Evolutionary conservation across 1,284 basidiomycete species (phyloP), one percentile per base, ranked within the genome.

Genomic region (Porogramme epimiltina): DNA sequence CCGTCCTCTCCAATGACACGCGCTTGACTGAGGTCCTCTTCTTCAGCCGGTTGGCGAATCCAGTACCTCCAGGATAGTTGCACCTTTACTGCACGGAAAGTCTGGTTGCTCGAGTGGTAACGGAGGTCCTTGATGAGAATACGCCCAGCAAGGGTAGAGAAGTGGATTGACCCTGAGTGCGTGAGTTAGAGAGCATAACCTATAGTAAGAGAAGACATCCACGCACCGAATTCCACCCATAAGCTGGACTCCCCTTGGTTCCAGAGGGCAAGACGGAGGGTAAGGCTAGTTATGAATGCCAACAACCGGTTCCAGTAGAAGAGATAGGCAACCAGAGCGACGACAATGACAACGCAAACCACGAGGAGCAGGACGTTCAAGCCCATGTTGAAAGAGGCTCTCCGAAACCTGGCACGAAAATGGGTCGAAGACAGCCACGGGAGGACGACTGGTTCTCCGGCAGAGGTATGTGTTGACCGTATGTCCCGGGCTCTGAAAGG

Each of bases 21-120:
- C 22, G 80, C 75, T 40, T 80, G 76, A 50, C 79, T 75, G 33
- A 89, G 70, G 59, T 90, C 87, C 50, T 86, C 78, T 56, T 83
- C 84, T 20, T 79, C 78, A 4, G 82, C 82, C 8, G 79, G 91
- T 63, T 66, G 78, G 52, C 92, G 84, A 49, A 93, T 81, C 95
- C 95, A 98, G 69, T 95, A 97, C 55, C 91, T 78, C 91, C 94
- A 97, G 58, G 88, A 88, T 45, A 97, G 69, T 65, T 93, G 85
- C 2, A 86, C 89, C 68, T 92, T 91, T 46, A 93, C 81, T 44
- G 93, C 80, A 54, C 84, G 84, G 42, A 95, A 77, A 9, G 89
- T 91, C 68, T 95, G 88, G 69, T 95, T 96, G 64, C 91, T 90
- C 1, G 92, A 94, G 68, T 95, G 85, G 66, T 96, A 97, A 25